A percentile compares a stretch with the other conserved stretches of the same genome.
These are phyloP conservation scores for Zea mays DNA, from an alignment of 176 grass and related monocot genomes.

Conservation along the genomic window DNA sequence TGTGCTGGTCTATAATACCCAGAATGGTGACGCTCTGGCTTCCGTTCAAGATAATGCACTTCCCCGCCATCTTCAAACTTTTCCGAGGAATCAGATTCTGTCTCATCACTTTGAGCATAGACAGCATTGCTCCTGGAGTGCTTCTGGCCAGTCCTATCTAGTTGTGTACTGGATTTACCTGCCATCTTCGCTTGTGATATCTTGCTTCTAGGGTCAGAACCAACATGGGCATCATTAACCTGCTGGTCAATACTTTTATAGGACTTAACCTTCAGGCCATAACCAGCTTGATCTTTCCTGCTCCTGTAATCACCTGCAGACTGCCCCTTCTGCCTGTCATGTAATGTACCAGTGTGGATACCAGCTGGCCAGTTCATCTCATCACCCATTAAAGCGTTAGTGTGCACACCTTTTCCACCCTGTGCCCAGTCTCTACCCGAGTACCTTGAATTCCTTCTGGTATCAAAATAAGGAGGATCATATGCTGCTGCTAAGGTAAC, in stretches of 20 bases:
- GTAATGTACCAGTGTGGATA: conserved; percentile 40
- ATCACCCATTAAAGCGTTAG: conserved; percentile 38
- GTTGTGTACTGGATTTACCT: conserved; percentile 42
- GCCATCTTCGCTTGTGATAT: conserved; percentile 43
- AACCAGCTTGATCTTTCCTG: conserved; percentile 40
- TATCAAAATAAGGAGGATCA: conserved; percentile 50
- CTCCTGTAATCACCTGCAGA: conserved; percentile 45
- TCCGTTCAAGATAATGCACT: conserved; percentile 34
- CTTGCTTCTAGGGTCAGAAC: conserved; percentile 48
- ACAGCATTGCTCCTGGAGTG: conserved; percentile 37
- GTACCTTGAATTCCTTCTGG: conserved; percentile 53
- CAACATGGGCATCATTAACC: conserved; percentile 38
- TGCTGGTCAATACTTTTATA: conserved; percentile 48
- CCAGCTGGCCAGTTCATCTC: conserved; percentile 42
- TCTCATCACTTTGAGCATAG: conserved; percentile 67
- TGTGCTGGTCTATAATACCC: conserved; percentile 34
- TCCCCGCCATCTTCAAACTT: conserved; percentile 48
- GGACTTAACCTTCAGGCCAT: conserved; percentile 52
- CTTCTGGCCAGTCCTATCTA: conserved; percentile 46
- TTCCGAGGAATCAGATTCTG: conserved; percentile 89
- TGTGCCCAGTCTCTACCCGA: conserved; percentile 50
- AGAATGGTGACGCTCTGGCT: conserved; percentile 32
- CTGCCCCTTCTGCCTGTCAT: conserved; percentile 51
- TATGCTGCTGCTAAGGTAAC: conserved; percentile 74
- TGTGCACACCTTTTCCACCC: conserved; percentile 36